Percentiles rank a stretch among this genome's conserved stretches.
These are phyloP conservation scores for Curvularia hawaiiensis DNA, from an alignment of 2,329 filamentous ascomycete species.

Conservation along the genomic window DNA sequence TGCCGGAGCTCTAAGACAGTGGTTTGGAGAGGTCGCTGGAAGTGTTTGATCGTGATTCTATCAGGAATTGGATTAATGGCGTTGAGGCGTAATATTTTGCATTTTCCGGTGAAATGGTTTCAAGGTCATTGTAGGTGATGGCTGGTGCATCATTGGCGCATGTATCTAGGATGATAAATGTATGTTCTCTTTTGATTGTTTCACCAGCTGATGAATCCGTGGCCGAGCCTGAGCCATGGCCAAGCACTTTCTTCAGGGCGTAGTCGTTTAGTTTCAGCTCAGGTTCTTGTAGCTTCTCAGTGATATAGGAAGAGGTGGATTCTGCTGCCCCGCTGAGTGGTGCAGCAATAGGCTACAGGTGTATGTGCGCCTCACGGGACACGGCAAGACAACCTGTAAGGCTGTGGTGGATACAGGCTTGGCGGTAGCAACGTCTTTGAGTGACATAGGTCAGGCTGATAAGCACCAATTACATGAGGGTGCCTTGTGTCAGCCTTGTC, in stretches of 20 bases:
- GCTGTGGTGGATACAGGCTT: neutral
- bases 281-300: neutral
- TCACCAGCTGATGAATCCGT: neutral
- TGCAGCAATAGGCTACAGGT: neutral
- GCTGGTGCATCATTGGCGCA: neutral
- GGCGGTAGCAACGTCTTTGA: neutral
- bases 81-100: neutral
- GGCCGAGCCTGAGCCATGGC: too few relatives aligned
- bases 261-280: neutral
- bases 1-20: slow-evolving; percentile 86
- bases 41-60: slow-evolving; percentile 16
- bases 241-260: neutral
- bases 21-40: slow-evolving; percentile 79
- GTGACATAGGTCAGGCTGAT: neutral
- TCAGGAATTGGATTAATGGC: neutral
- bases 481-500: neutral
- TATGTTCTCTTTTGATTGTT: neutral
- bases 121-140: neutral
- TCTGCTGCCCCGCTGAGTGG: neutral
- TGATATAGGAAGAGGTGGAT: neutral
- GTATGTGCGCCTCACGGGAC: neutral
- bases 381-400: too few relatives aligned
- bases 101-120: neutral
- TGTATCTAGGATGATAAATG: neutral
- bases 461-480: neutral